These are phyloP conservation scores for Trichosporon asahii DNA, from an alignment of 1,284 basidiomycete genomes.

Conservation along the genomic window DNA sequence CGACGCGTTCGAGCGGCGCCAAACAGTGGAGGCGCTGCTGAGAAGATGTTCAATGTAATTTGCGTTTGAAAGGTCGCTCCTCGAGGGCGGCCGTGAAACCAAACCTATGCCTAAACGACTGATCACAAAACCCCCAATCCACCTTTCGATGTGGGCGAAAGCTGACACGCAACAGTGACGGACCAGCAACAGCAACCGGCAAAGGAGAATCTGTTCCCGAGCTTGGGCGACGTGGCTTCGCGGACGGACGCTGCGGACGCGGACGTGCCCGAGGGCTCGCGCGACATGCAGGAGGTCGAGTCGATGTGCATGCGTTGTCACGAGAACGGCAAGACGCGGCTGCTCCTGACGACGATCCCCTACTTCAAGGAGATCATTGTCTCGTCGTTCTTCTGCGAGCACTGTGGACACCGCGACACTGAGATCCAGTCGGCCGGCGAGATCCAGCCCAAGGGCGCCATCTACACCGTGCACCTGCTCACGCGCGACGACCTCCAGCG, in stretches of 20 bases:
- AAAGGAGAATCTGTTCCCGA: slow-evolving; percentile 47
- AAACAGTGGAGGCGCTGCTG: not conserved
- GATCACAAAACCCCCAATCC: slow-evolving; percentile 23
- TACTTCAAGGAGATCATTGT: slow-evolving; percentile 95
- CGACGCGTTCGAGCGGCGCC: not conserved
- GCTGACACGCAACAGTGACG: slow-evolving; percentile 14
- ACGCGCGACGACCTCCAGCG: slow-evolving; percentile 78
- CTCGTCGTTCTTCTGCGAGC: slow-evolving; percentile 92
- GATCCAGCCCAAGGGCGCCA: slow-evolving; percentile 64
- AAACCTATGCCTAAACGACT: slow-evolving; percentile 48
- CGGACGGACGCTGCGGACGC: slow-evolving; percentile 50
- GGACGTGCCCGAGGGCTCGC: slow-evolving; percentile 21
- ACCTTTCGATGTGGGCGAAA: not conserved
- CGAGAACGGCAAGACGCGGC: slow-evolving; percentile 84
- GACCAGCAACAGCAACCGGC: slow-evolving; percentile 11
- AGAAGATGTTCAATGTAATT: slow-evolving; percentile 51
- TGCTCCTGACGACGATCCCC: slow-evolving; percentile 92
- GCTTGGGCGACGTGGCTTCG: slow-evolving; percentile 46
- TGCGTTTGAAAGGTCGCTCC: slow-evolving; percentile 44
- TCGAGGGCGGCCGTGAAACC: slow-evolving; percentile 39
- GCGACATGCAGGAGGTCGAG: slow-evolving; percentile 73
- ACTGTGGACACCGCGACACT: slow-evolving; percentile 87
- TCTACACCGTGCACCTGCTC: slow-evolving; percentile 79
- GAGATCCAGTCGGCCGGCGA: slow-evolving; percentile 89
- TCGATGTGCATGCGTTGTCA: slow-evolving; percentile 93